Percentiles rank a stretch among this genome's conserved stretches.
Conservation (phyloP, 495 filamentous ascomycete genomes). For the Penicillium mononematosum region DNA sequence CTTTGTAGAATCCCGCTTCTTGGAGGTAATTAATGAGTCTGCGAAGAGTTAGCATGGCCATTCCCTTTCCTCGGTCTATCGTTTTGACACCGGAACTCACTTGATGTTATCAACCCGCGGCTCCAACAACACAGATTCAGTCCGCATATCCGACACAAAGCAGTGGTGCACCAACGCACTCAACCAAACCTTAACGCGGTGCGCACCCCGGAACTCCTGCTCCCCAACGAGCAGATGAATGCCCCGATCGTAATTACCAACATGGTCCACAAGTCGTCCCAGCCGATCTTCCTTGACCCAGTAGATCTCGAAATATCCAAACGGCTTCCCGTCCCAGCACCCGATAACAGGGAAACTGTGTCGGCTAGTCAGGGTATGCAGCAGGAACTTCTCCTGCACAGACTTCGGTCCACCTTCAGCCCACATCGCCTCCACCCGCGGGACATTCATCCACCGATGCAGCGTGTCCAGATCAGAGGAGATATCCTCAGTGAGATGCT, state of each 20-base stretch:
- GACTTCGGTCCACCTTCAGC: conserved; percentile 61
- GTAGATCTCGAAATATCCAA: conserved; percentile 97
- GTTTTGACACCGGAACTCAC: conserved; percentile 49
- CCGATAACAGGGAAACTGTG: conserved; percentile 92
- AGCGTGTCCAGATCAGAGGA: conserved; percentile 71
- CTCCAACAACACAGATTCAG: conserved; percentile 78
- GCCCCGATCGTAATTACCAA: conserved; percentile 81
- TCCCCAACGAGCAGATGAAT: conserved; percentile 89
- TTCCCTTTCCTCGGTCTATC: background rate
- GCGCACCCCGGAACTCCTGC: conserved; percentile 79
- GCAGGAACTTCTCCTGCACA: conserved; percentile 69
- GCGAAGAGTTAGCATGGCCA: conserved; percentile 11
- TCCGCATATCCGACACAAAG: conserved; percentile 77
- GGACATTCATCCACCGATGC: conserved; percentile 86
- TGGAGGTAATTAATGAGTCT: conserved; percentile 80
- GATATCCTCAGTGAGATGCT: conserved; percentile 29
- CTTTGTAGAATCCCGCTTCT: conserved; percentile 78
- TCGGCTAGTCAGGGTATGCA: conserved; percentile 56
- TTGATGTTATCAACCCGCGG: conserved; percentile 89
- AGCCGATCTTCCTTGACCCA: conserved; percentile 94
- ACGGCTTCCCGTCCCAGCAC: conserved; percentile 91
- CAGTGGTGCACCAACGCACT: conserved; percentile 82
- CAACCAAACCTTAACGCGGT: conserved; percentile 76
- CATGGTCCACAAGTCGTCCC: conserved; percentile 61
- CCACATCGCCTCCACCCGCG: conserved; percentile 82